A percentile compares a stretch with the other conserved stretches of the same genome.
Conservation (phyloP, 2,329 filamentous ascomycete species). For the Trichothecium sympodiale region DNA sequence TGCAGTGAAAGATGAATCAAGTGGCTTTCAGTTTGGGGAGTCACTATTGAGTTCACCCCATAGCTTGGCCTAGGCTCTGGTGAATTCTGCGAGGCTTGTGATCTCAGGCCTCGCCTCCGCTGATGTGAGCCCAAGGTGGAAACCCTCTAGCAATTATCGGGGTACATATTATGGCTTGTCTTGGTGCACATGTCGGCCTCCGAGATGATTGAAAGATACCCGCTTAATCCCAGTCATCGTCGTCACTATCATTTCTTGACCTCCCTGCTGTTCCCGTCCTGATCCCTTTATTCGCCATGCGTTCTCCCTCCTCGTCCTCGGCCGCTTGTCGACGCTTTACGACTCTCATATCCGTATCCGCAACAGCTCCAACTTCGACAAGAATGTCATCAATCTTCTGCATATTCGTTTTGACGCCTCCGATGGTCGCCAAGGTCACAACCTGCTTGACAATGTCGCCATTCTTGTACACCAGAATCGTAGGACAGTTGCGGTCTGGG, state of each 20-base stretch:
- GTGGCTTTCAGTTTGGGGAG: no score
- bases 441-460: conserved; percentile 87
- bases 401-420: conserved; percentile 60
- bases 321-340: conserved; percentile 48
- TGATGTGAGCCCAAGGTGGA: no score
- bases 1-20: no score
- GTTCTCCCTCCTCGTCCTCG: conserved; percentile 50
- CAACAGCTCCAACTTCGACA: conserved; percentile 70
- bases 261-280: conserved; percentile 37
- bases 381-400: conserved; percentile 71
- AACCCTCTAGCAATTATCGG: no score
- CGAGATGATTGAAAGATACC: neutral
- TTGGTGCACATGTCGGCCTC: no score
- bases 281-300: conserved; percentile 35
- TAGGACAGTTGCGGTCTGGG: conserved; percentile 88
- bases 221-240: conserved; percentile 52
- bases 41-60: no score
- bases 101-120: no score
- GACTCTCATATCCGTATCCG: conserved; percentile 68
- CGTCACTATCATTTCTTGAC: conserved; percentile 38
- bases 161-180: no score
- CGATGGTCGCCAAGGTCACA: conserved; percentile 74
- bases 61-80: no score
- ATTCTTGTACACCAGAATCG: conserved; percentile 83
- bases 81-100: no score